A percentile compares a stretch with the other conserved stretches of the same genome.
phyloP scores from a whole-genome alignment of 345 rosid genomes.

The Orychophragmus violaceus region DNA sequence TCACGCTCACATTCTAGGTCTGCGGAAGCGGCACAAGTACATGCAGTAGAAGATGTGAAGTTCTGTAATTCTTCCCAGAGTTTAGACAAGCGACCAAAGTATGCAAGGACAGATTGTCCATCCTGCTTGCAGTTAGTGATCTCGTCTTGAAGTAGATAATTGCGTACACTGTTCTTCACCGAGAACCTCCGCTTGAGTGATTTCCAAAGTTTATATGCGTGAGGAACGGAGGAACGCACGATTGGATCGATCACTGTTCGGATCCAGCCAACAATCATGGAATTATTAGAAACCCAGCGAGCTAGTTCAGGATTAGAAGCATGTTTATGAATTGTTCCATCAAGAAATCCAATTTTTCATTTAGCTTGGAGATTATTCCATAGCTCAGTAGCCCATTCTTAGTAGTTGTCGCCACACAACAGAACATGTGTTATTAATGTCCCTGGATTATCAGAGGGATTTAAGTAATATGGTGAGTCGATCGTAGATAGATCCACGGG shows the following conservation, averaged over 20 bases:
- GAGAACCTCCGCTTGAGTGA: background rate
- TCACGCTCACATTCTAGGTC: background rate
- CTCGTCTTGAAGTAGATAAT: background rate
- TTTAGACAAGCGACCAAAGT: background rate
- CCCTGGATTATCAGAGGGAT: no score
- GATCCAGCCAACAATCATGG: background rate
- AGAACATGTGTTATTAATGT: no score
- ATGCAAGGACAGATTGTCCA: no score
- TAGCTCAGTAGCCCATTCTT: no score
- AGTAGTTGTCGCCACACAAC: no score
- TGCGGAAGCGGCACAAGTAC: background rate
- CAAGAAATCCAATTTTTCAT: background rate
- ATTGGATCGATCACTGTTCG: background rate
- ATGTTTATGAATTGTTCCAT: background rate
- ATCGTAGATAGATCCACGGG: no score
- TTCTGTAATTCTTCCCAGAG: background rate
- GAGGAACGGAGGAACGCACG: background rate
- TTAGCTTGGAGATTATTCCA: background rate
- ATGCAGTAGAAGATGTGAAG: background rate
- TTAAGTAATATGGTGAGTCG: no score
- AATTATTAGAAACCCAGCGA: background rate
- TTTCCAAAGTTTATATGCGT: background rate
- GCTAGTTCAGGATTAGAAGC: background rate
- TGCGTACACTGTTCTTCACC: background rate
- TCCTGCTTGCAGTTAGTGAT: background rate